Evolutionary conservation across 768 basidiomycete species (phyloP).

Genomic region (Suillus subalutaceus): DNA sequence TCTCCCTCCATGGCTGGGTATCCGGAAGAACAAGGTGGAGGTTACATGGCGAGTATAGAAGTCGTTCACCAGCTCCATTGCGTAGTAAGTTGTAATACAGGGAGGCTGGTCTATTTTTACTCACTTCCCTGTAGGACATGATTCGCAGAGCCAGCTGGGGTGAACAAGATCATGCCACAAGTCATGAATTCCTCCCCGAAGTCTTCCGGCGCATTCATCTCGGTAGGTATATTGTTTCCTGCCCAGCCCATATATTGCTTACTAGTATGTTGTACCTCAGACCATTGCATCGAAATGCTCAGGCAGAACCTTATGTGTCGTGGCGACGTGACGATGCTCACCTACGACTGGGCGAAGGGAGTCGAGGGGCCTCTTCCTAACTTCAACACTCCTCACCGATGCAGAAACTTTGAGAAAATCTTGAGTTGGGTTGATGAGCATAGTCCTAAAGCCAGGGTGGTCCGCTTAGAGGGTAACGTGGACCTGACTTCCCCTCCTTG

Average conservation of each 20-base stretch:
- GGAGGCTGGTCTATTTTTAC: not conserved
- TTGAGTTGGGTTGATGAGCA: not conserved
- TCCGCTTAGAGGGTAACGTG: not conserved
- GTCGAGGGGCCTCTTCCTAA: not conserved
- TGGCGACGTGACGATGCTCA: not conserved
- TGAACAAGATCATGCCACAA: not conserved
- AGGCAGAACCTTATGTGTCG: not conserved
- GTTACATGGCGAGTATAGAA: not conserved
- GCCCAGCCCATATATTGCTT: not conserved
- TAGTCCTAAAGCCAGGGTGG: not conserved
- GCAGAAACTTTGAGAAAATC: not conserved
- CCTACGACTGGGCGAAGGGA: not conserved
- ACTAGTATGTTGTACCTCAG: not conserved
- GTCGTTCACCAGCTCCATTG: not conserved
- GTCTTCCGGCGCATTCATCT: not conserved
- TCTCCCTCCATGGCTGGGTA: not conserved
- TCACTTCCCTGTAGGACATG: not conserved
- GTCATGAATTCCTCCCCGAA: not conserved
- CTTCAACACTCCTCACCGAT: not conserved
- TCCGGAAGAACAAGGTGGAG: not conserved
- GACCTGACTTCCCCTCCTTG: not conserved
- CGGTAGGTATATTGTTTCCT: not conserved
- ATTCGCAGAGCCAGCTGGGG: not conserved
- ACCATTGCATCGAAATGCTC: not conserved
- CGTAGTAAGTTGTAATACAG: not conserved